Evolutionary conservation across 805 yeast genomes (phyloP), one percentile per base, ranked within the genome.

Genomic region (Priceomyces haplophilus): DNA sequence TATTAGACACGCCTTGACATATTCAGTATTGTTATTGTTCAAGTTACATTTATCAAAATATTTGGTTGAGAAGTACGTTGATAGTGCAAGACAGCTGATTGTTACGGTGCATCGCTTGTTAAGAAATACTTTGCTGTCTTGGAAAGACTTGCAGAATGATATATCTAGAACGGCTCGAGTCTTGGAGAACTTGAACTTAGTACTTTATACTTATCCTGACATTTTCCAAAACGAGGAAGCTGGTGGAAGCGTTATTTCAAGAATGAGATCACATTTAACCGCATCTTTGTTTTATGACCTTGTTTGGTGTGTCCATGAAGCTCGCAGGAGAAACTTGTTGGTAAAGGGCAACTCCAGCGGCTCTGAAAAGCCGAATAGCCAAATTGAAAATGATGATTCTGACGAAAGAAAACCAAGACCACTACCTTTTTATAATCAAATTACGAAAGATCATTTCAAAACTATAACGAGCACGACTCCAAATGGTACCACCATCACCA

Each of bases 251-350:
- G 85, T 90, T 23, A 86, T 90, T 38, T 78, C 86, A 2, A 74
- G 90, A 45, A 90, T 90, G 95, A 76, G 97, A 55, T 87, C 96
- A 0, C 97, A 90, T 62, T 71, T 90, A 52, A 85, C 97, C 0
- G 96, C 93, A 1, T 88, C 97, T 0, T 64, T 90, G 40, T 90
- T 90, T 54, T 90, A 90, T 58, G 97, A 90, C 62, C 72, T 90
- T 40, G 91, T 90, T 10, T 89, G 96, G 89, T 85, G 95, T 60
- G 84, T 90, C 37, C 97, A 90, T 62, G 97, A 90, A 57, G 97
- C 96, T 0, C 74, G 95, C 59, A 73, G 97, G 58, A 70, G 95
- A 41, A 68, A 71, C 23, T 58, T 63, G 29, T 60, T 64, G 6
- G 69, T 62, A 33, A 67, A 64, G 39, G 54, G 53, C 21, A 55